Base-by-base conservation (phyloP, 768 basidiomycete species). In the Mrakia gelida region DNA sequence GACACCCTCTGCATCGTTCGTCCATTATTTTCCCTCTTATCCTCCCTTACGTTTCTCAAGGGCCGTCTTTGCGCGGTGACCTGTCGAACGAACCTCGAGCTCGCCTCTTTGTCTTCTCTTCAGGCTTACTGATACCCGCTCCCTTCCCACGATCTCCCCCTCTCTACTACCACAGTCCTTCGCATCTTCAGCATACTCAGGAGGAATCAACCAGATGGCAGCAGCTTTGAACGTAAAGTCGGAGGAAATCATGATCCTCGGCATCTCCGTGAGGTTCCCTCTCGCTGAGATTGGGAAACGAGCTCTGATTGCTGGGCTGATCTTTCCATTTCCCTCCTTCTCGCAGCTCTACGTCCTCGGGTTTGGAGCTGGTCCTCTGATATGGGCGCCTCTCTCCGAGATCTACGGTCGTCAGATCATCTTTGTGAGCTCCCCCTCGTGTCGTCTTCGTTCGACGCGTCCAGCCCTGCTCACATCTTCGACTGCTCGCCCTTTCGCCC, bases 311-410 rank as follows among this genome's bases (percentile, higher is more conserved):
- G 49, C 49, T 52, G 49, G 21, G 49, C 49, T 52, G 16, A 18
- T 21, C 49, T 52, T n/a, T n/a, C n/a, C n/a, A n/a, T n/a, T n/a
- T 16, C 49, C 49, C 21, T 2, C 49, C 2, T 45, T 45, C 49
- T 52, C 49, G 2, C 49, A 52, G 49, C 49, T 52, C 15, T 65
- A 65, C 34, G 30, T 65, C 3, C 63, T 65, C 7, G 63, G 63
- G 32, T 65, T 65, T 18, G 63, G 63, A n/a, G 75, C 52, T 18
- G 78, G 80, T 13, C 80, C 80, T 7, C 65, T 80, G 16, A 13
- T 65, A 21, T 65, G 63, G 63, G 63, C 63, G 13, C n/a, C n/a
- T 28, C n/a, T 30, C 6, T 65, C 63, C 11, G 63, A 65, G 18
- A 21, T 65, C 8, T 65, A 65, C 18, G 63, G 63, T 23, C 63